A percentile compares a stretch with the other conserved stretches of the same genome.
Evolutionary conservation across 2,329 filamentous ascomycete species (phyloP).

Genomic region (Paramyrothecium sp.): DNA sequence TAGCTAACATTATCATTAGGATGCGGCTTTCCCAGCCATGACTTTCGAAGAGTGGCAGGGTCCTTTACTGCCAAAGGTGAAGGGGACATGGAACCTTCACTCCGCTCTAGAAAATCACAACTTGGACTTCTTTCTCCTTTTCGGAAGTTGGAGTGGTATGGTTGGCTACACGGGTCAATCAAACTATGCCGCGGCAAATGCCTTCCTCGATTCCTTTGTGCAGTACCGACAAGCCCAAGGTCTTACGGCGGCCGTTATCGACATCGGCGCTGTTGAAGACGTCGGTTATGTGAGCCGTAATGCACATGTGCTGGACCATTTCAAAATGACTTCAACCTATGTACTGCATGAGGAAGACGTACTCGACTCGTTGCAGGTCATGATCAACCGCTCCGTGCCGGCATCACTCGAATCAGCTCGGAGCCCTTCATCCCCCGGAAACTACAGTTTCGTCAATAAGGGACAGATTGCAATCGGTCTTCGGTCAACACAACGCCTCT

Average conservation of each 20-base stretch:
- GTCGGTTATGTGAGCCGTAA: conserved; percentile 3
- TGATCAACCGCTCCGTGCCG: neutral
- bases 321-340: neutral
- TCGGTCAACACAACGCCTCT: neutral
- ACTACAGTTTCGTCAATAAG: neutral
- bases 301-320: neutral
- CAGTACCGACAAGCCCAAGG: neutral
- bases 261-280: conserved; percentile 9
- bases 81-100: neutral
- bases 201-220: neutral
- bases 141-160: neutral
- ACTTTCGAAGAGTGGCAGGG: neutral
- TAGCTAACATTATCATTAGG: no score
- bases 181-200: neutral
- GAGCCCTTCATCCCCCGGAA: neutral
- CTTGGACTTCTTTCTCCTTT: neutral
- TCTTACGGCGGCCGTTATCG: conserved; percentile 6
- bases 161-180: neutral
- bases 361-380: neutral
- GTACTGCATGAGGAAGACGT: neutral
- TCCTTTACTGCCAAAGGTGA: neutral
- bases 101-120: neutral
- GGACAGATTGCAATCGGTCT: neutral
- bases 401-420: neutral
- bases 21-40: neutral